Evolutionary conservation across 108 stramenopile species (phyloP), one percentile per base, ranked within the genome.

Genomic region (Cyclostephanos invisitatus): DNA sequence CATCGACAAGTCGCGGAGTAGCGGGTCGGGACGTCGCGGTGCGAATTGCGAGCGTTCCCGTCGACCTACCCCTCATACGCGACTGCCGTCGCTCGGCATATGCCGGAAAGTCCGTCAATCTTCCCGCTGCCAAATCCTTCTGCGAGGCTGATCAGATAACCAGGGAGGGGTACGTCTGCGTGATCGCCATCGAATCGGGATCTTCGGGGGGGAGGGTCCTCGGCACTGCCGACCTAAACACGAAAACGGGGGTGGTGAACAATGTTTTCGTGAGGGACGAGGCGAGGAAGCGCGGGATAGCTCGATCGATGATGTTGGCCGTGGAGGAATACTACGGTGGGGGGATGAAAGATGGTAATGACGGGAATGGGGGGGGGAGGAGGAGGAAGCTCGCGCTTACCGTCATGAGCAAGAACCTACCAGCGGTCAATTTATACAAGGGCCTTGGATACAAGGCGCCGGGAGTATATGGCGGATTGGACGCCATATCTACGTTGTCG

Each of bases 121-220:
- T 80, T n/a, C 28, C 64, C 28, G 64, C 78, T 2, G 78, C 78
- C 7, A 67, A 61, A 62, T 79, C 78, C 29, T 79, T 79, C 44
- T 79, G 78, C 40, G 72, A 79, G 37, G 78, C 78, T 0, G 78
- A 79, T 63, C 78, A 79, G 44, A 73, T 79, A 21, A 71, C 72
- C 36, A 40, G 59, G 60, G 59, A 66, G 6, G 67, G 62, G 22
- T 79, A 73, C 59, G 42, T 72, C 37, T 79, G 78, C 42, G 24
- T 70, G 27, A 68, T 73, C 22, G 78, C 78, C 7, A 57, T 50
- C 32, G 40, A 48, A 6, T 54, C 25, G 12, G 14, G 55, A 1
- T 5, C 20, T n/a, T n/a, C n/a, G 10, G 22, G 24, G 24, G 28
- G 55, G 28, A 28, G 51, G 17, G 78, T 80, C 0, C 32, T 80